These are phyloP conservation scores for Rhizopus microsporus DNA, from an alignment of 371 early-diverging fungal genomes.

Conservation along the genomic window DNA sequence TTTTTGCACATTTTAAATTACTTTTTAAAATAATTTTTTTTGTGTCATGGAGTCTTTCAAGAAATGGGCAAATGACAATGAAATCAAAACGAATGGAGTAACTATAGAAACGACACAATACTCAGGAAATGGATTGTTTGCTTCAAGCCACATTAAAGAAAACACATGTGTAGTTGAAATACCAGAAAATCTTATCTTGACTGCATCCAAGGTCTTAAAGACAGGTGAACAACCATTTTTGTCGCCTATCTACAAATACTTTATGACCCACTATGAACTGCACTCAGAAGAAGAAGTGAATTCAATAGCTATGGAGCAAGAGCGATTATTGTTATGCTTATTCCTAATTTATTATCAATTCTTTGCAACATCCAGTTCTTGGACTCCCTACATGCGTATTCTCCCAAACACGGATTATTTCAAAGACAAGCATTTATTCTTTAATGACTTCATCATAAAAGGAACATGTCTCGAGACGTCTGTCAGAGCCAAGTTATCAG, in stretches of 20 bases:
- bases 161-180: slow-evolving; percentile 28
- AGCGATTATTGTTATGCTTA: slow-evolving; percentile 33
- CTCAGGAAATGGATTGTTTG: slow-evolving; percentile 27
- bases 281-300: not conserved
- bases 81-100: not conserved
- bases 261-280: slow-evolving; percentile 8
- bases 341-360: slow-evolving; percentile 50
- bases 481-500: slow-evolving; percentile 33
- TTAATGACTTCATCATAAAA: slow-evolving; percentile 15
- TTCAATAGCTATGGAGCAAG: slow-evolving; percentile 13
- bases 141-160: not conserved
- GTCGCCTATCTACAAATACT: not conserved
- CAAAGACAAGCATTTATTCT: slow-evolving; percentile 23
- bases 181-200: slow-evolving; percentile 35
- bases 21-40: not conserved
- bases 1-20: not conserved
- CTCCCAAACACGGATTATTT: slow-evolving; percentile 34
- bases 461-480: slow-evolving; percentile 47
- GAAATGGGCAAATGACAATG: slow-evolving; percentile 34
- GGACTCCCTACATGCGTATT: slow-evolving; percentile 50
- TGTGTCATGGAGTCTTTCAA: slow-evolving; percentile 19
- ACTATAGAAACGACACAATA: slow-evolving; percentile 13
- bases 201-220: slow-evolving; percentile 15
- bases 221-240: not conserved
- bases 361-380: slow-evolving; percentile 22